Percentiles rank a stretch among this genome's conserved stretches.
These are phyloP conservation scores for Colletotrichum sp. DNA, from an alignment of 2,329 filamentous ascomycete genomes.

Conservation along the genomic window DNA sequence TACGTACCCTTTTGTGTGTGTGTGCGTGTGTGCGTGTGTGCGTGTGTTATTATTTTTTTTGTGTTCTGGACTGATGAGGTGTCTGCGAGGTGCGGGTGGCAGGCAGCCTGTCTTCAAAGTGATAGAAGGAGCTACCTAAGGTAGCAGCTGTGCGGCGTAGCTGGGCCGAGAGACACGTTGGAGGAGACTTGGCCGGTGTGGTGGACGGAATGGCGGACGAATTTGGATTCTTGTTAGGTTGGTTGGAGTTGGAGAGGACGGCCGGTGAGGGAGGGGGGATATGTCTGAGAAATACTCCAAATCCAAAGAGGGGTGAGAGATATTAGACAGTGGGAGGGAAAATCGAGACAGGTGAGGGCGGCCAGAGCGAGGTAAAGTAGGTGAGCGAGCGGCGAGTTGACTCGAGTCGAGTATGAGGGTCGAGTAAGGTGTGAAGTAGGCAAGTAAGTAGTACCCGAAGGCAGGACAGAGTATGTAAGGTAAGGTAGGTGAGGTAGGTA, in stretches of 20 bases:
- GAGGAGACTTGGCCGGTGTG: neutral
- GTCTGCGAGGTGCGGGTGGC: neutral
- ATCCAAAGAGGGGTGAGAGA: neutral
- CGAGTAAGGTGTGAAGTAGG: neutral
- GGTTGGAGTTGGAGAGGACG: neutral
- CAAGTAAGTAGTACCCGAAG: neutral
- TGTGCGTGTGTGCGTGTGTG: neutral
- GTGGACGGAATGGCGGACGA: neutral
- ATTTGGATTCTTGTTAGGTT: neutral
- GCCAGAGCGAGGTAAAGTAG: neutral
- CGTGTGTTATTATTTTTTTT: neutral
- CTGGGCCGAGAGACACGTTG: slow-evolving; percentile 2
- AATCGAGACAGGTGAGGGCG: neutral
- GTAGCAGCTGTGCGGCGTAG: neutral
- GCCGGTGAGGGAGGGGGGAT: neutral
- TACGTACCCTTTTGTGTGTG: slow-evolving; percentile 13
- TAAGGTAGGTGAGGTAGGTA: neutral
- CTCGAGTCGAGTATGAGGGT: neutral
- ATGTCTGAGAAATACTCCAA: neutral
- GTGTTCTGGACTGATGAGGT: neutral
- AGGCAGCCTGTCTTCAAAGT: neutral
- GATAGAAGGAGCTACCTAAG: neutral
- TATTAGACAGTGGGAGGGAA: neutral
- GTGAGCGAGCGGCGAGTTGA: neutral
- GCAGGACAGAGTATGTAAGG: neutral